A percentile compares a stretch with the other conserved stretches of the same genome.
Evolutionary conservation across 306 rosid genomes (phyloP).

Genomic region (Casuarina glauca): DNA sequence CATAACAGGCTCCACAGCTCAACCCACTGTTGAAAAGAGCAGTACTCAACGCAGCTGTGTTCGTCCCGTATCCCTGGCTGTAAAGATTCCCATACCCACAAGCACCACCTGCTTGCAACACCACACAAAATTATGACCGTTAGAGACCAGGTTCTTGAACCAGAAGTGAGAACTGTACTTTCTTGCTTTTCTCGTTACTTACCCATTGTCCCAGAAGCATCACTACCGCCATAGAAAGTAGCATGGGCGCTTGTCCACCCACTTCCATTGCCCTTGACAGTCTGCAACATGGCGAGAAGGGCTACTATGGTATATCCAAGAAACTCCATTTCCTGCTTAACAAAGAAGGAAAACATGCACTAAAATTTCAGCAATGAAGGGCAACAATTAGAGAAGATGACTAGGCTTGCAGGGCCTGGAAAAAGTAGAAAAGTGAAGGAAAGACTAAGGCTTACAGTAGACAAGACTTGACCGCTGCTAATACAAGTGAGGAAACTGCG

Average conservation of each 20-base stretch:
- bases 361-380: background rate
- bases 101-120: slow-evolving; percentile 22
- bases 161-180: background rate
- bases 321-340: background rate
- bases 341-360: background rate
- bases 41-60: slow-evolving; percentile 37
- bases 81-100: slow-evolving; percentile 37
- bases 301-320: background rate
- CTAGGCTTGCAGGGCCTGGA: too few species aligned
- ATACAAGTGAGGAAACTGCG: background rate
- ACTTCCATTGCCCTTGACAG: background rate
- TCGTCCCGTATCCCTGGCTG: slow-evolving; percentile 35
- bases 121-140: background rate
- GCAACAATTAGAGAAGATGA: too few species aligned
- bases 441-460: background rate
- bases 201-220: slow-evolving; percentile 8
- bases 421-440: background rate
- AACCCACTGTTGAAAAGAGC: slow-evolving; percentile 24
- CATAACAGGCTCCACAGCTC: slow-evolving; percentile 28
- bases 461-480: background rate
- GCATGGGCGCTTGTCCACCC: slow-evolving; percentile 2
- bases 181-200: background rate
- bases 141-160: too few species aligned
- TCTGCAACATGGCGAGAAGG: slow-evolving; percentile 2
- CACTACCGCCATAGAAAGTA: slow-evolving; percentile 7